Conservation (phyloP, 148 eudicot species). For the Cornus suecica region DNA sequence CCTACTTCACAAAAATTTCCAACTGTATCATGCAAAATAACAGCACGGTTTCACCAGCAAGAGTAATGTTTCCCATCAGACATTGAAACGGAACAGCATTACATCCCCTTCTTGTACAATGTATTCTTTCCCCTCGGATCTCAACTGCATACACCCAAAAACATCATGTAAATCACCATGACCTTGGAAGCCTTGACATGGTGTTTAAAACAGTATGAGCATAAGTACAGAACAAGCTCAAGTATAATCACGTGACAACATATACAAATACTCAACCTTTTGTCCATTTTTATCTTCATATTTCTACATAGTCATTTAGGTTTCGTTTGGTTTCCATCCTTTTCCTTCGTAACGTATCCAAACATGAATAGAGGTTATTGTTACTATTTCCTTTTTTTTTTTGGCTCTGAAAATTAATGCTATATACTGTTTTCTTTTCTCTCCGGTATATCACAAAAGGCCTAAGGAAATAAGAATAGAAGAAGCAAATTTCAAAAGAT, state of each 20-base stretch:
- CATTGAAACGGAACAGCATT: constrained; percentile 88
- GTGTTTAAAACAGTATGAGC: not conserved
- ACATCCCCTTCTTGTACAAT: constrained; percentile 86
- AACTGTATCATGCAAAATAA: not conserved
- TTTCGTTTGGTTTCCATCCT: too few species aligned
- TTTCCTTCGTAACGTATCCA: too few species aligned
- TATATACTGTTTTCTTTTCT: too few species aligned
- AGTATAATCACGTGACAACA: not conserved
- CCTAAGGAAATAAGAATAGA: not conserved
- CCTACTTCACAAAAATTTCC: not conserved
- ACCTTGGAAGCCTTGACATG: not conserved
- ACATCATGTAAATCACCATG: not conserved
- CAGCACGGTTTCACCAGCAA: not conserved
- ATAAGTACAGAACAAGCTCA: not conserved
- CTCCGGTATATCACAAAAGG: too few species aligned
- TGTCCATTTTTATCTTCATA: not conserved
- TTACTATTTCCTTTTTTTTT: too few species aligned
- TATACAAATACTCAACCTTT: not conserved
- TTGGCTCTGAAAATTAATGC: too few species aligned
- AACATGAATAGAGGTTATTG: too few species aligned
- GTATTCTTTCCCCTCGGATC: constrained; percentile 84
- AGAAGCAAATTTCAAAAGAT: not conserved
- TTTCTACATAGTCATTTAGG: not conserved
- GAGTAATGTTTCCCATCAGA: constrained; percentile 27
- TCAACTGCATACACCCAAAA: constrained; percentile 55